Base-by-base conservation (phyloP, 805 yeast species). In the Candida sithepensis region DNA sequence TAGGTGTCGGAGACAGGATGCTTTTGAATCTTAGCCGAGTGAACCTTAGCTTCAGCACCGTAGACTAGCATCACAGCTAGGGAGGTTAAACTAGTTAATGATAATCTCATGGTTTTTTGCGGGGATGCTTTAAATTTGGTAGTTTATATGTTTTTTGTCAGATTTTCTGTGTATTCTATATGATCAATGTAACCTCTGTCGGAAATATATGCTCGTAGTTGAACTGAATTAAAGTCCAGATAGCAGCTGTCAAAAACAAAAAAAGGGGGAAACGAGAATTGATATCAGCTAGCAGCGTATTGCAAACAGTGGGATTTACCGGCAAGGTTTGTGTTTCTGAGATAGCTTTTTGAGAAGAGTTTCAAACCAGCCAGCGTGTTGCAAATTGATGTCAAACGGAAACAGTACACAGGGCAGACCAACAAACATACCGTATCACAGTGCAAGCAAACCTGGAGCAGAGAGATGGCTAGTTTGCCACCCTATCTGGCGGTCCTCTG, bases 1-100 rank as follows among this genome's bases (percentile, higher is more conserved):
- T 75, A 70, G 16, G 77, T 66, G 28, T 77, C 81, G 21, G 72
- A 73, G 36, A 62, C 60, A 2, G 82, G 75, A 33, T 76, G 67
- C 61, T 75, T 78, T 50, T 69, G 63, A 55, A 79, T 68, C 47
- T 72, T 69, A 40, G 79, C 74, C 16, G 73, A 65, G 59, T 72
- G 77, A 24, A 68, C 73, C 46, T 69, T 75, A 45, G 79, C 82
- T 36, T 74, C 74, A 13, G 59, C 52, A 19, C 53, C 44, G 20
- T 63, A 52, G 22, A 67, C 48, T 10, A 71, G 57, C 13, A 71
- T 66, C 32, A 72, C 55, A 46, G 78, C 78, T 53, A 76, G 59
- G 32, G 80, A 60, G 41, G 76, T 61, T 53, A 77, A 66, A 22
- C 71, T 65, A 22, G 75, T 50, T 37, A 72, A 53, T 45, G 67